Base-by-base conservation (phyloP, 805 yeast species). In the Yarrowia yakushimensis region DNA sequence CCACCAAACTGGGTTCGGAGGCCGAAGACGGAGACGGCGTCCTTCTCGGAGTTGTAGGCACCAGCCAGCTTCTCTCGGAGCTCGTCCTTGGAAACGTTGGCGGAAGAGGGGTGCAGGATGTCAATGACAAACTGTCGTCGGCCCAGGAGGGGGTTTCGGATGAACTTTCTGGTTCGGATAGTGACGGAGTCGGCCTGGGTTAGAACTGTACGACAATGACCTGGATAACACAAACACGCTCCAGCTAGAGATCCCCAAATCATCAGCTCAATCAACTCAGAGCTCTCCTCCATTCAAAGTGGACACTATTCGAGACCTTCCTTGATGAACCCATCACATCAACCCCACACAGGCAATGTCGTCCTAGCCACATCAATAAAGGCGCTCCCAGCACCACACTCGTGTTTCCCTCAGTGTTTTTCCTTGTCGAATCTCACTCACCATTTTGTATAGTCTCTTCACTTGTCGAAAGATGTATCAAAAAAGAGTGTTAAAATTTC, bases 1-100 rank as follows among this genome's bases (percentile, higher is more conserved):
- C 99, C 99, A 90, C 99, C 99, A 81, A 84, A 94, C 82, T 90
- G 96, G 76, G 98, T 94, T 86, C 96, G 89, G 96, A 94, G 90
- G 80, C 98, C 98, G 78, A 94, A 94, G 73, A 93, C 99, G 70
- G 98, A 92, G 69, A 90, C 92, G 75, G 93, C 87, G 74, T 89
- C 96, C 84, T 88, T 88, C 76, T 88, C 96, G 76, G 91, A 82
- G 84, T 88, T 88, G 94, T 90, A 90, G 75, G 84, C 81, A 73
- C 85, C 85, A 77, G 96, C 89, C 75, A 90, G 84, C 80, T 84
- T 88, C 81, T 88, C 98, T 80, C 98, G 90, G 81, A 94, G 87
- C 83, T 94, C 99, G 80, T 91, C 97, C 90, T 94, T 94, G 78
- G 99, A 86, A 78, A 94, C 97, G 84, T 93, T 94, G 76, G 99